Base-by-base conservation (phyloP, 495 filamentous ascomycete species). In the Penicillium desertorum region DNA sequence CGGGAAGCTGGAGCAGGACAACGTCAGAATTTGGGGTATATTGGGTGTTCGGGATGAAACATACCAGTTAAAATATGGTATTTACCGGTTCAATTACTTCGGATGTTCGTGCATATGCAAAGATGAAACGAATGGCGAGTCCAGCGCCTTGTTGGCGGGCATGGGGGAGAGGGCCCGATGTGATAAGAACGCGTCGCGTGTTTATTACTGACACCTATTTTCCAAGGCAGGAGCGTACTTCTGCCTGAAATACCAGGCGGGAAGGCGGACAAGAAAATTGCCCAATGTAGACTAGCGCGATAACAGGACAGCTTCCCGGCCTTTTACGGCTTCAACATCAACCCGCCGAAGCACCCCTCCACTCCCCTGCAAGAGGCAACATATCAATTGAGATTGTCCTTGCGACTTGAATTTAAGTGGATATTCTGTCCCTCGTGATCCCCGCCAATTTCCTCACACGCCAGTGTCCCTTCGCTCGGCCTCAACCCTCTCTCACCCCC, bases 261-360 rank as follows among this genome's bases (percentile, higher is more conserved):
- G 52, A 72, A 72, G 55, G 66, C 67, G 68, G 72, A 60, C 64
- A 53, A 43, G 41, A 65, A 63, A 68, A 58, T 59, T 62, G 54
- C 69, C 70, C 56, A 59, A 68, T 62, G 17, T 17, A 63, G 71
- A 69, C 62, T 75, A 76, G 72, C 55, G 72, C 43, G 32, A 57
- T 71, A 60, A 69, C 65, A 68, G 57, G 57, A 56, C 68, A 67
- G 64, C 66, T 69, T 60, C 60, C 63, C 68, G 74, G 74, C 68
- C 72, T 76, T 75, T 73, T 73, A 70, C 73, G 72, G 75, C 70
- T 77, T 76, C 72, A 73, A 74, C 73, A 72, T 76, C 73, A 73
- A 74, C 65, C 51, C 67, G 63, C 68, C 59, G 56, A 59, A 65
- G 47, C 62, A 65, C 74, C 74, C 74, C 71, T 76, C 73, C 62